Evolutionary conservation across 371 early-diverging fungal species (phyloP), one percentile per base, ranked within the genome.

Genomic region (Encephalitozoon hellem): DNA sequence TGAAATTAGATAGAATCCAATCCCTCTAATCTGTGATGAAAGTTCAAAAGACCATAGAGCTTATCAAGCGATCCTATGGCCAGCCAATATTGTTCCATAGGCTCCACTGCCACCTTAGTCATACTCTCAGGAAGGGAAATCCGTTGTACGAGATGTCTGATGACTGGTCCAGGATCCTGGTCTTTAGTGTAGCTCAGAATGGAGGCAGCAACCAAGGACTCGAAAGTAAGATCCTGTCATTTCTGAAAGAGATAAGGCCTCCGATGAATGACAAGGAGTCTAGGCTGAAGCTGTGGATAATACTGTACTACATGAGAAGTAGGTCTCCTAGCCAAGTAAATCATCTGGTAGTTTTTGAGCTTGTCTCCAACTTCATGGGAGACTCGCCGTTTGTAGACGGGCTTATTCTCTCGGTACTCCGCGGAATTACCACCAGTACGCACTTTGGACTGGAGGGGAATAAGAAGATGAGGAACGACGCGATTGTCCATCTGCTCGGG

Each of bases 1-100:
- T 3, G 28, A 59, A 59, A 59, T 59, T 30, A 15, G 15, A 26
- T 59, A 21, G 12, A 18, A 47, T 47, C 49, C 49, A 18, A 47
- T 47, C 49, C 49, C 49, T 47, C 8, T n/a, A 47, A 18, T 47
- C 49, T 47, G 15, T 21, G 8, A 72, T 59, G 39, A 39, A 76
- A 55, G 42, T 76, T 25, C 25, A 52, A 1, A 72, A 69, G 55
- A 75, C 42, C 15, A 64, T 80, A n/a, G 38, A 52, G 26, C 67
- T 80, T 6, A 73, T 80, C 32, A 77, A 75, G 45, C 74, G 65
- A 45, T 49, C 74, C 28, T 67, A 80, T 45, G 75, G 69, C 30
- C 81, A 80, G 47, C 81, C 81, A 5, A 28, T 80, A 43, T 12
- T 80, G n/a, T 80, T 80, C 42, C 72, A 80, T 43, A 42, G 68